Conservation (phyloP, 176 grass and related monocot species). For the Eragrostis curvula region DNA sequence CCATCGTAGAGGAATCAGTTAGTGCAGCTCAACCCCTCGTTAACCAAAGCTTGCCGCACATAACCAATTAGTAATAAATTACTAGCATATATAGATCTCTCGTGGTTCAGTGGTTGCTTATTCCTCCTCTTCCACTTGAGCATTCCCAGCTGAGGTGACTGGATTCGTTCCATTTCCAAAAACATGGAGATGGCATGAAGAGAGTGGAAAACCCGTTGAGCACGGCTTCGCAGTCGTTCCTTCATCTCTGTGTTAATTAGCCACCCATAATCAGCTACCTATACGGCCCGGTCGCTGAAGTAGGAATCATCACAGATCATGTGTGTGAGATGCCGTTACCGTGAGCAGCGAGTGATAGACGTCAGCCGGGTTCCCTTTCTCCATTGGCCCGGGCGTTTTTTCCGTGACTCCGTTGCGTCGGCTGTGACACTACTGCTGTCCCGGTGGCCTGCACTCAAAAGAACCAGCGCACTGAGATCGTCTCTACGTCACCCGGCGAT, state of each 20-base stretch:
- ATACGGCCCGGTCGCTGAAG: no score
- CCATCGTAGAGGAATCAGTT: neutral
- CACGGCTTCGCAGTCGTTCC: constrained; percentile 13
- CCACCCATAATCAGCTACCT: neutral
- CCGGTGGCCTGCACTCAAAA: neutral
- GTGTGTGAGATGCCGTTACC: neutral
- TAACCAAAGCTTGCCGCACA: neutral
- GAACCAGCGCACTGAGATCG: neutral
- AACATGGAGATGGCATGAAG: constrained; percentile 28
- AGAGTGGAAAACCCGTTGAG: constrained; percentile 7
- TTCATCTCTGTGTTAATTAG: neutral
- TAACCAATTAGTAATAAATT: neutral
- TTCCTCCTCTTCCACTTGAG: neutral
- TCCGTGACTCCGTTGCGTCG: neutral
- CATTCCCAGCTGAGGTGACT: neutral
- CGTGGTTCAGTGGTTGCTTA: neutral
- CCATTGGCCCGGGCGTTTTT: neutral
- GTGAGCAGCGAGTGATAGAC: neutral
- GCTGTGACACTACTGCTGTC: no score
- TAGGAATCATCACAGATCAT: neutral
- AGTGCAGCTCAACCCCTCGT: neutral
- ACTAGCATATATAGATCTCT: neutral
- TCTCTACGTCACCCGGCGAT: constrained; percentile 10
- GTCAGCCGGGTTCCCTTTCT: neutral
- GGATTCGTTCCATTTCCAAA: neutral